Evolutionary conservation across 2,329 filamentous ascomycete genomes (phyloP).

Genomic region (Botrytis medusae): DNA sequence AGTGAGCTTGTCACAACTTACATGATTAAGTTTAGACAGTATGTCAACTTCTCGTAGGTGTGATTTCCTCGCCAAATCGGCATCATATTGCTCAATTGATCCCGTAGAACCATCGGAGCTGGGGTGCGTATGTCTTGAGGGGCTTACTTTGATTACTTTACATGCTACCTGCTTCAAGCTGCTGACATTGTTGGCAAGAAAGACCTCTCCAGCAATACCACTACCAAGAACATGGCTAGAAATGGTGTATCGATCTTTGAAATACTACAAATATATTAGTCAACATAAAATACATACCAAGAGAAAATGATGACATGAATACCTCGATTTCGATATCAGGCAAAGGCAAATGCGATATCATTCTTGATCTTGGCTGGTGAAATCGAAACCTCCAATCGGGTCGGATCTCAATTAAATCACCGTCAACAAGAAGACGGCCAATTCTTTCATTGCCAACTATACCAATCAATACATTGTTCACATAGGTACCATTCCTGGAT

Average conservation of each 20-base stretch:
- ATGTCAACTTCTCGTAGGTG: slow-evolving; percentile 53
- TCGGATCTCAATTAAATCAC: slow-evolving; percentile 49
- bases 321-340: slow-evolving; percentile 43
- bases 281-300: background rate
- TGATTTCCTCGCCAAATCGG: slow-evolving; percentile 40
- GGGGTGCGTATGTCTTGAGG: slow-evolving; percentile 2
- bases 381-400: slow-evolving; percentile 44
- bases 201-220: slow-evolving; percentile 55
- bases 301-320: too few species aligned
- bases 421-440: slow-evolving; percentile 51
- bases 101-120: background rate
- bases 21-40: slow-evolving; percentile 54
- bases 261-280: slow-evolving; percentile 41
- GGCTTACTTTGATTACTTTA: slow-evolving; percentile 59
- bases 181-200: slow-evolving; percentile 52
- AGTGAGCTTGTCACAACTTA: slow-evolving; percentile 39
- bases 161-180: slow-evolving; percentile 64
- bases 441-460: slow-evolving; percentile 39
- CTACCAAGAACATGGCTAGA: slow-evolving; percentile 52
- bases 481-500: slow-evolving; percentile 54
- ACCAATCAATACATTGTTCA: slow-evolving; percentile 50
- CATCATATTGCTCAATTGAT: background rate
- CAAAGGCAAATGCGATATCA: slow-evolving; percentile 24
- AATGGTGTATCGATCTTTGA: slow-evolving; percentile 50
- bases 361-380: slow-evolving; percentile 32